These are phyloP conservation scores for Epithele typhae DNA, from an alignment of 768 basidiomycete species.

Conservation along the genomic window DNA sequence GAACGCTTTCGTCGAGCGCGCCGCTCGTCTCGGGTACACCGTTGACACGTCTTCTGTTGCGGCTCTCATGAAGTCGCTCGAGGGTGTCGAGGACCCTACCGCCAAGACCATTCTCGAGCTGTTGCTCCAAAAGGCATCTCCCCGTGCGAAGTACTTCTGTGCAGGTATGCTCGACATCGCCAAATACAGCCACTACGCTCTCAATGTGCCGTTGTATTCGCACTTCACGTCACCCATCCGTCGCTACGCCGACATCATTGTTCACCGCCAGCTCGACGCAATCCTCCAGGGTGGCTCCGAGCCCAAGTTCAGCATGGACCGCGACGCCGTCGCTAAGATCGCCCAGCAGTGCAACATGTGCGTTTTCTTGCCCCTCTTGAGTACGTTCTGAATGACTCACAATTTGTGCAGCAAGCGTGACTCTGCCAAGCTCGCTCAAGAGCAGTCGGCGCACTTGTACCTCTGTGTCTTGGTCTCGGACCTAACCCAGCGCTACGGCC, in stretches of 20 bases:
- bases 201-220: constrained; percentile 89
- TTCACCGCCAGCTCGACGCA: constrained; percentile 94
- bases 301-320: constrained; percentile 93
- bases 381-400: background rate
- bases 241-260: constrained; percentile 89
- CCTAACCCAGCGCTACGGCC: constrained; percentile 90
- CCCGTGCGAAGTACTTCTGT: constrained; percentile 97
- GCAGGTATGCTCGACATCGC: constrained; percentile 99
- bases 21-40: constrained; percentile 75
- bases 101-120: constrained; percentile 78
- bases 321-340: constrained; percentile 95
- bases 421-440: constrained; percentile 88
- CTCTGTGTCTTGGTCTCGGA: constrained; percentile 93
- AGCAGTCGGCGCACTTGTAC: constrained; percentile 94
- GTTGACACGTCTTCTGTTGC: constrained; percentile 80
- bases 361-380: constrained; percentile 21
- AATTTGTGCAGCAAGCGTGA: constrained; percentile 68
- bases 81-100: constrained; percentile 66
- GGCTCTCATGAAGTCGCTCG: constrained; percentile 79
- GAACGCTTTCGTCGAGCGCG: constrained; percentile 77
- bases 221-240: constrained; percentile 93
- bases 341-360: constrained; percentile 98
- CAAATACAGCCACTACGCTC: constrained; percentile 91
- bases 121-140: constrained; percentile 87
- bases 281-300: constrained; percentile 75